Conservation (phyloP, 768 basidiomycete genomes). For the Mycena pura region DNA sequence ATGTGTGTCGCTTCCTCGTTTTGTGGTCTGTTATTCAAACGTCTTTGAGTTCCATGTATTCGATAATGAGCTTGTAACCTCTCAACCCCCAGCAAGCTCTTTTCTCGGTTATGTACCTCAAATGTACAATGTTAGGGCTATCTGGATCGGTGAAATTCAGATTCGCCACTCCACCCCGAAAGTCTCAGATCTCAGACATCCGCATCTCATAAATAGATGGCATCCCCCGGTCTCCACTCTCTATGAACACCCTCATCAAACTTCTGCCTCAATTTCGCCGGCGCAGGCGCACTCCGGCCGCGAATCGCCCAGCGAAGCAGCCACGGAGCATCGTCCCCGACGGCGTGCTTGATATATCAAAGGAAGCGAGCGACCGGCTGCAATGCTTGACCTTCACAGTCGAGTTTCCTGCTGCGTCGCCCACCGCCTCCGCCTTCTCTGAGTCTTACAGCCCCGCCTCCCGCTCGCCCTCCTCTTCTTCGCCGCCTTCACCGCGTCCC, state of each 20-base stretch:
- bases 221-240: background rate
- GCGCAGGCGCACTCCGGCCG: background rate
- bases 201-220: background rate
- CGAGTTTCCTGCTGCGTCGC: slow-evolving; percentile 6
- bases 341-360: slow-evolving; percentile 23
- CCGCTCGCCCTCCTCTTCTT: background rate
- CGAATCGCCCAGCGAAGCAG: slow-evolving; percentile 1
- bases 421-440: background rate
- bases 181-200: slow-evolving; percentile 11
- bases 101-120: too few relatives aligned
- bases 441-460: slow-evolving; percentile 1
- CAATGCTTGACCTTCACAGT: slow-evolving; percentile 8
- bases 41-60: too few relatives aligned
- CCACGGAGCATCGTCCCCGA: slow-evolving; percentile 7
- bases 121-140: too few relatives aligned
- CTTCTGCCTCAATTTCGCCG: slow-evolving; percentile 9
- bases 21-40: background rate
- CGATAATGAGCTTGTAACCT: too few relatives aligned
- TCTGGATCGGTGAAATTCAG: too few relatives aligned
- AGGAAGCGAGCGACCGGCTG: slow-evolving; percentile 14
- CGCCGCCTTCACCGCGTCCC: background rate
- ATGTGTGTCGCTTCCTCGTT: slow-evolving; percentile 6
- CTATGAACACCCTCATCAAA: slow-evolving; percentile 13
- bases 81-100: background rate
- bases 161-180: too few relatives aligned